phyloP scores from a whole-genome alignment of 306 rosid species.

The Medicago lupulina region DNA sequence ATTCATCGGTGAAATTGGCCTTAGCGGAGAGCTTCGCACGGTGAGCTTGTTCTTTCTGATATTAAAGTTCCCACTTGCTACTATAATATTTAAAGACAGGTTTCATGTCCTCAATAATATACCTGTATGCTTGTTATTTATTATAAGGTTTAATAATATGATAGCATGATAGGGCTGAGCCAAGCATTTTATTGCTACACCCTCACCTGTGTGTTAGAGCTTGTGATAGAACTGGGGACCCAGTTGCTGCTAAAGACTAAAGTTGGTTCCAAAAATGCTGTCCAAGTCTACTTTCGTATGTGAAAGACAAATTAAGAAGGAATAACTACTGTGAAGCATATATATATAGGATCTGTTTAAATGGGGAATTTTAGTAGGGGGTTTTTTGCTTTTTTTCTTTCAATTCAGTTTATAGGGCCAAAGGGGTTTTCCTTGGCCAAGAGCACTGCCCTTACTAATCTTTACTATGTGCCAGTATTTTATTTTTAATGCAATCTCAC shows the following conservation, averaged over 20 bases:
- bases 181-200: conserved; percentile 2
- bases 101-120: conserved; percentile 7
- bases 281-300: not conserved
- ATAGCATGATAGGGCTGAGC: not conserved
- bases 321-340: conserved; percentile 10
- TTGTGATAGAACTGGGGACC: conserved; percentile 17
- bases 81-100: conserved; percentile 8
- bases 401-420: too few relatives aligned
- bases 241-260: not conserved
- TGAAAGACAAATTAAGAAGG: not conserved
- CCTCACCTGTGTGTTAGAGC: not conserved
- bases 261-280: conserved; percentile 8
- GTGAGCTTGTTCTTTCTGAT: conserved; percentile 53
- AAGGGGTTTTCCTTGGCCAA: not conserved
- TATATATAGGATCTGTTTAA: conserved; percentile 4
- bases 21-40: conserved; percentile 90
- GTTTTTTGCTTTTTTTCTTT: too few relatives aligned
- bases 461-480: not conserved
- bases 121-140: not conserved
- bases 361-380: not conserved
- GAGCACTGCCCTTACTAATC: conserved; percentile 5
- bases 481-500: conserved; percentile 1
- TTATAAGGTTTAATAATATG: conserved; percentile 8
- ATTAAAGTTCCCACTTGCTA: conserved; percentile 15
- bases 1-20: conserved; percentile 96